Evolutionary conservation across 768 basidiomycete species (phyloP).

Genomic region (Termitomyces sp.): DNA sequence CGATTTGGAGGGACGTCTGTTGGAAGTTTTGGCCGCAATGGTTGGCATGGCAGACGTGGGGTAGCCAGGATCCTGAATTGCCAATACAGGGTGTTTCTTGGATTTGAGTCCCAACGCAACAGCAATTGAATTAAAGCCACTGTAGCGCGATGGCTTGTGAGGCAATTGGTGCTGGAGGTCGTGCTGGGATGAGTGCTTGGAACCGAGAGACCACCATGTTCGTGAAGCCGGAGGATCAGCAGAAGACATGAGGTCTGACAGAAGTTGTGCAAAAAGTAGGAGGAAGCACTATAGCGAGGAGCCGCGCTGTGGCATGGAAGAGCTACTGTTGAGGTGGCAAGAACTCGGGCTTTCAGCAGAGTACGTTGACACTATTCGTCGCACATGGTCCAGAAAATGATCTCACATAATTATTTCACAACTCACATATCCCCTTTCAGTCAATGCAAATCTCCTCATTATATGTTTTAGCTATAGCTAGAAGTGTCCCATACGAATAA

Average conservation of each 20-base stretch:
- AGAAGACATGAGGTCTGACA: constrained; percentile 24
- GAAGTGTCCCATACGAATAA: constrained; percentile 7
- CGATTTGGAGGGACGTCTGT: constrained; percentile 47
- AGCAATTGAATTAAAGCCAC: constrained; percentile 43
- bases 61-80: constrained; percentile 45
- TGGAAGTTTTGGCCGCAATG: constrained; percentile 18
- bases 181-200: constrained; percentile 19
- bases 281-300: background rate
- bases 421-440: constrained; percentile 2
- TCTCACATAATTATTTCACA: constrained; percentile 1
- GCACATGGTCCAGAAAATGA: constrained; percentile 12
- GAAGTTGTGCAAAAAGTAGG: constrained; percentile 2
- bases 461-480: constrained; percentile 3
- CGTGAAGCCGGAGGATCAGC: constrained; percentile 27
- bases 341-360: constrained; percentile 2
- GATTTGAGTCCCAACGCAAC: constrained; percentile 59
- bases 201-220: constrained; percentile 41
- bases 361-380: constrained; percentile 1
- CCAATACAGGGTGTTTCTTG: constrained; percentile 49
- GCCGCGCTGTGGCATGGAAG: background rate
- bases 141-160: constrained; percentile 22
- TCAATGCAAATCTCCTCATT: background rate
- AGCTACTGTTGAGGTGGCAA: constrained; percentile 3
- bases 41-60: constrained; percentile 16
- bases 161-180: constrained; percentile 23